A percentile compares a stretch with the other conserved stretches of the same genome.
Conservation (phyloP, 176 grass and related monocot genomes). For the Leersia perrieri region DNA sequence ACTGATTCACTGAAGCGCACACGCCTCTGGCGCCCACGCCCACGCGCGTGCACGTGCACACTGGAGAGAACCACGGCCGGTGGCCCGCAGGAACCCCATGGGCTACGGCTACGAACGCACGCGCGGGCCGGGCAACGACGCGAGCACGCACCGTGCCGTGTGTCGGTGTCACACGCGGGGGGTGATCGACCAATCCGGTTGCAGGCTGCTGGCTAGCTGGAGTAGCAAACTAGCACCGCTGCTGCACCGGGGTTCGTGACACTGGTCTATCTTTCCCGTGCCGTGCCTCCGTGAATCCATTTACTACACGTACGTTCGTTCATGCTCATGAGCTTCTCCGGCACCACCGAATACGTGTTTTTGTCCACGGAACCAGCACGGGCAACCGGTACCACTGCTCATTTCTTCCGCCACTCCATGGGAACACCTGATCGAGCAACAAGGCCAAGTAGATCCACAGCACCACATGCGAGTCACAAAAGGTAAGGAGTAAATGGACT, state of each 20-base stretch:
- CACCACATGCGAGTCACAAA: background rate
- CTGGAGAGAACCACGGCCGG: background rate
- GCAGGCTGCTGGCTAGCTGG: too few relatives aligned
- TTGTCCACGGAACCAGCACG: too few relatives aligned
- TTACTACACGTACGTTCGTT: background rate
- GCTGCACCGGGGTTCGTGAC: background rate
- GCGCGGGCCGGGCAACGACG: background rate
- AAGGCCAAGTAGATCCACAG: background rate
- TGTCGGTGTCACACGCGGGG: background rate
- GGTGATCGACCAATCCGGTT: background rate
- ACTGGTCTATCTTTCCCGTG: conserved; percentile 15
- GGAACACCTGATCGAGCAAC: background rate
- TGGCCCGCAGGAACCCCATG: conserved; percentile 10
- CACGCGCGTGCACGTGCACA: conserved; percentile 40
- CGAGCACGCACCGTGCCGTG: too few relatives aligned
- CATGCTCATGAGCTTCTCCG: background rate
- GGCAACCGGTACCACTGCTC: too few relatives aligned
- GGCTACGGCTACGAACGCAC: background rate
- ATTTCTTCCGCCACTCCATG: background rate
- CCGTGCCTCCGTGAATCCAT: conserved; percentile 13
- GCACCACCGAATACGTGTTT: too few relatives aligned
- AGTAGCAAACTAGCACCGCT: background rate
- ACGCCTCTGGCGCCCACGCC: conserved; percentile 25
- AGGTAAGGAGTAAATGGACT: background rate
- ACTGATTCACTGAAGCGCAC: background rate